These are phyloP conservation scores for Phytophthora crassamura DNA, from an alignment of 352 stramenopile genomes.

Conservation along the genomic window DNA sequence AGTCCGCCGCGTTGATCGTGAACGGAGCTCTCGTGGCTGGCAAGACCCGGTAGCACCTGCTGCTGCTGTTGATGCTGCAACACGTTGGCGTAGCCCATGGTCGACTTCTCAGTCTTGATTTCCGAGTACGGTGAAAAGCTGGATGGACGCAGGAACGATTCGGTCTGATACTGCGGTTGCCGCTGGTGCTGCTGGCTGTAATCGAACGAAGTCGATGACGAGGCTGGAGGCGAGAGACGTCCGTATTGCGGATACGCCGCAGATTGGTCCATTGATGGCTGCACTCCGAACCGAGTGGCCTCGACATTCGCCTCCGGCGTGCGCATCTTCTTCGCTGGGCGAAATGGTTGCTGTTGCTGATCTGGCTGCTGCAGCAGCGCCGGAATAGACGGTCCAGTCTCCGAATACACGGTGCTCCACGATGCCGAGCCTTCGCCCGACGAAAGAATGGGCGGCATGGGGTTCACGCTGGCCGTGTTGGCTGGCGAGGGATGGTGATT, in stretches of 20 bases:
- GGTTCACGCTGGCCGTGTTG: constrained; percentile 47
- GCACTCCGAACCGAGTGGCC: constrained; percentile 32
- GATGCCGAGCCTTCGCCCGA: constrained; percentile 24
- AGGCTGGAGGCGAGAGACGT: constrained; percentile 28
- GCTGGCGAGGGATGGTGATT: constrained; percentile 46
- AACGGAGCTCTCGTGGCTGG: constrained; percentile 7
- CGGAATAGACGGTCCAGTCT: constrained; percentile 41
- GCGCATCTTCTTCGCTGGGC: constrained; percentile 59
- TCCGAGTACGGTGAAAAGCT: constrained; percentile 31
- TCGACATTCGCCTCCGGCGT: constrained; percentile 46
- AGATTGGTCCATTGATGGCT: constrained; percentile 32
- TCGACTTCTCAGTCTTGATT: constrained; percentile 31
- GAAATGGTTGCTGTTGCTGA: constrained; percentile 34
- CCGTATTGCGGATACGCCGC: constrained; percentile 35
- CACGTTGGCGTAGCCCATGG: constrained; percentile 30
- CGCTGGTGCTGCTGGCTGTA: constrained; percentile 37
- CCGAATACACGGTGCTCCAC: constrained; percentile 41
- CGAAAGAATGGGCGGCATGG: constrained; percentile 41
- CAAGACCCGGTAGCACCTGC: constrained; percentile 25
- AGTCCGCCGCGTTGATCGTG: constrained; percentile 31
- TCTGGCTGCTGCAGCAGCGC: constrained; percentile 35
- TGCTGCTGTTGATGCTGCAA: constrained; percentile 32
- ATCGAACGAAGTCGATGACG: constrained; percentile 28
- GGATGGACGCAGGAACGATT: constrained; percentile 32
- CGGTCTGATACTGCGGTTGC: constrained; percentile 33